Base-by-base conservation (phyloP, 2,329 filamentous ascomycete genomes). In the Cercospora janseana region DNA sequence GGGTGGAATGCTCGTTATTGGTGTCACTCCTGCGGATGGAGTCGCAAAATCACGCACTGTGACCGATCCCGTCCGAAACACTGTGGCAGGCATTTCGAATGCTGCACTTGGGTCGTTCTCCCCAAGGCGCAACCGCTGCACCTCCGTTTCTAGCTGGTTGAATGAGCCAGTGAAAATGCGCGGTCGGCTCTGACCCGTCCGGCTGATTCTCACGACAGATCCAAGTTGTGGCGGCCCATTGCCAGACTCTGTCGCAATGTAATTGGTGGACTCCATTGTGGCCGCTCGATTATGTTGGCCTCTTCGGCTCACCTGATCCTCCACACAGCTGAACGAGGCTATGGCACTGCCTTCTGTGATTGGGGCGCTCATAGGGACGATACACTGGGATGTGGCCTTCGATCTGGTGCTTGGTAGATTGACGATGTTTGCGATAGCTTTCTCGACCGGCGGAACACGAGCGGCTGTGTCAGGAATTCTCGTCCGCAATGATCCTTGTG, bases 101-200 rank as follows among this genome's bases (percentile, higher is more conserved):
- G 35, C 26, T n/a, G 35, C 26, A 23, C n/a, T 3, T 12, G 20
- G 6, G 35, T 40, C 23, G 6, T 12, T 20, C 6, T 16, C 35
- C n/a, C 13, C 20, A 23, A 40, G 16, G 21, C 21, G 21, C 35
- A 40, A 23, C 15, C n/a, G 35, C 20, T 40, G 51, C n/a, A 61
- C 34, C 6, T 49, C 51, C 10, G 38, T 34, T 38, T 63, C 57
- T 8, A 63, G 54, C 35, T 60, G 57, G 16, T 32, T 54, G 54
- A 60, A 60, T 3, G 61, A 60, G n/a, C 55, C 56, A 1, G 56
- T 60, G 55, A 64, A 64, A 23, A 65, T 46, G 3, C 62, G 58
- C 15, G 59, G 59, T 12, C 59, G 50, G 15, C 46, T 46, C 12
- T 38, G 23, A 5, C 54, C 52, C 8, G 44, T 16, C 13, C 52